Conservation (phyloP, 78 protist genomes). For the Fonticula alba region DNA sequence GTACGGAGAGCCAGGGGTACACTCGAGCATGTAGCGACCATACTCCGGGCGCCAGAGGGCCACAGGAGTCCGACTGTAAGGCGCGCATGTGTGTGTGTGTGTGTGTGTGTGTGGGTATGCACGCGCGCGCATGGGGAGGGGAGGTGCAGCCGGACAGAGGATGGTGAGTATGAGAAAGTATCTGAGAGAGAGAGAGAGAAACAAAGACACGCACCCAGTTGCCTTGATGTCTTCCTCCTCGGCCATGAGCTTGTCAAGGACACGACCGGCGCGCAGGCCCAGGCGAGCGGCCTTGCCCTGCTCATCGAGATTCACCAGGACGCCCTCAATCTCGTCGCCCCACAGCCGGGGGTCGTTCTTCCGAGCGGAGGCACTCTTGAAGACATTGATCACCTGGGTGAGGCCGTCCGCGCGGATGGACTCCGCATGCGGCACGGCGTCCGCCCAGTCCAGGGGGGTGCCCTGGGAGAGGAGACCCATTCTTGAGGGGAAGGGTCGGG, state of each 20-base stretch:
- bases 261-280: conserved; percentile 26
- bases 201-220: not conserved
- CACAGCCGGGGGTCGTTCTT: conserved; percentile 31
- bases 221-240: not conserved
- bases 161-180: not conserved
- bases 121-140: not conserved
- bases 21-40: conserved; percentile 49
- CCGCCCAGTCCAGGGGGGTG: conserved; percentile 13
- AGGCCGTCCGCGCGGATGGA: conserved; percentile 58
- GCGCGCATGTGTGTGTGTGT: no score
- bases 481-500: no score
- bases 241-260: conserved; percentile 14
- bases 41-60: conserved; percentile 79
- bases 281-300: conserved; percentile 4
- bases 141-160: not conserved
- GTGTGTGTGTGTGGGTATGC: not conserved
- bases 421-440: conserved; percentile 8
- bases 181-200: not conserved
- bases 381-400: conserved; percentile 52
- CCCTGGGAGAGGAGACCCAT: conserved; percentile 18
- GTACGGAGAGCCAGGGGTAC: not conserved
- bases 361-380: conserved; percentile 14
- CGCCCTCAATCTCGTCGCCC: conserved; percentile 80
- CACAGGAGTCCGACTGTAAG: not conserved
- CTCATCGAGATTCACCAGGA: conserved; percentile 17